Evolutionary conservation across 805 yeast species (phyloP), one percentile per base, ranked within the genome.

Genomic region (Myxozyma udenii): DNA sequence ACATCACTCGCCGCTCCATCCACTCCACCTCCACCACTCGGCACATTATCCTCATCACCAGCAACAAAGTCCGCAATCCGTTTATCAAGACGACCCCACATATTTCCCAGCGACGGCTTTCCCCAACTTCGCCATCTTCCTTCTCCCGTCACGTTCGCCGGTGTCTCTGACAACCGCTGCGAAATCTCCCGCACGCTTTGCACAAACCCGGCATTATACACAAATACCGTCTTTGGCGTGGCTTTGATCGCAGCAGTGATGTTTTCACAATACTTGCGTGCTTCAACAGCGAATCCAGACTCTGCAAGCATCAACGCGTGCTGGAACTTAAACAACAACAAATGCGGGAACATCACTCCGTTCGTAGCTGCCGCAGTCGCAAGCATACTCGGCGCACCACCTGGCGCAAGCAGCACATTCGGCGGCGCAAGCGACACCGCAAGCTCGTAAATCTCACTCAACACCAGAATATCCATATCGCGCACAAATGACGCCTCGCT

Each of bases 31-130:
- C 42, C 51, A 14, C 44, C 49, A 18, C 28, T 48, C 12, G 42
- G 35, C 18, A 38, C 50, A 2, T 46, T 52, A 14, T 65, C 72
- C 32, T 85, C 95, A 43, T 91, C 97, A 1, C 96, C 97, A 36
- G 95, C 84, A 51, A 91, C 89, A 67, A 84, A 81, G 65, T 81
- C 83, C 64, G 79, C 83, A 63, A 85, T 80, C 3, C 86, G 79
- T 65, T 87, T 87, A 66, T 87, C 95, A 41, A 87, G 68, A 39
- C 85, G 90, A 9, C 93, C 91, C 95, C 95, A 87, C 48, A 88
- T 83, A 64, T 80, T 84, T 61, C 89, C 95, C 46, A 87, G 73
- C 60, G 65, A 64, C 12, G 75, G 74, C 62, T 83, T 81, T 23
- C 64, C 63, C 25, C 70, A 58, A 12, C 87, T 84, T 58, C 89